Conservation (phyloP, 495 filamentous ascomycete genomes). For the Penicillium cosmopolitanum region DNA sequence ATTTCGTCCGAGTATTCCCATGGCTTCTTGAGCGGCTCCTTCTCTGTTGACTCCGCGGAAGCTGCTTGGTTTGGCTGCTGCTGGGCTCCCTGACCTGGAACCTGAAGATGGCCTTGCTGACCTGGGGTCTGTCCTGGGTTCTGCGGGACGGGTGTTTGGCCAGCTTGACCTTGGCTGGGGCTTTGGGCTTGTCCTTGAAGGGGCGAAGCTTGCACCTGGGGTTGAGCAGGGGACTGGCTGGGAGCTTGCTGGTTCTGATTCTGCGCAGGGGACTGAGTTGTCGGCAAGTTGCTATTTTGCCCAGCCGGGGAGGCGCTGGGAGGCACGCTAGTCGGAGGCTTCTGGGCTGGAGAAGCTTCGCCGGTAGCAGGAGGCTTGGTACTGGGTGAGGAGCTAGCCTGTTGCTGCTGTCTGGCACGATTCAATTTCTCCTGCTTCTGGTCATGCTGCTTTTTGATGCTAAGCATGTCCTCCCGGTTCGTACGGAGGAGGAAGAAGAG, state of each 20-base stretch:
- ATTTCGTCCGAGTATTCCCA: slow-evolving; percentile 98
- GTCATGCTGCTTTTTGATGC: slow-evolving; percentile 87
- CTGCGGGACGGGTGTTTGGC: slow-evolving; percentile 31
- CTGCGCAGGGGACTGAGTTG: slow-evolving; percentile 35
- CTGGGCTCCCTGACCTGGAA: slow-evolving; percentile 41
- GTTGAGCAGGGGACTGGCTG: slow-evolving; percentile 33
- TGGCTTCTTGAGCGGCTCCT: slow-evolving; percentile 68
- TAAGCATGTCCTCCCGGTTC: slow-evolving; percentile 89
- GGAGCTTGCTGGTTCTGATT: slow-evolving; percentile 33
- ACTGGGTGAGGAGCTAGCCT: slow-evolving; percentile 49
- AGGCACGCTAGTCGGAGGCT: slow-evolving; percentile 39
- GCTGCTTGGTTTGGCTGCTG: slow-evolving; percentile 35
- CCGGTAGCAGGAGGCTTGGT: slow-evolving; percentile 58
- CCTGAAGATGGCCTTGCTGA: slow-evolving; percentile 42
- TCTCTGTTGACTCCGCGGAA: slow-evolving; percentile 32
- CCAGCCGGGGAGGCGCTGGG: slow-evolving; percentile 34
- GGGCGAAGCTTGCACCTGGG: slow-evolving; percentile 31
- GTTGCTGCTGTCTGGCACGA: slow-evolving; percentile 43
- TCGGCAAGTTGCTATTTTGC: slow-evolving; percentile 39
- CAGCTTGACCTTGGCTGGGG: slow-evolving; percentile 35
- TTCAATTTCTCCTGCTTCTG: slow-evolving; percentile 69
- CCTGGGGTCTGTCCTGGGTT: slow-evolving; percentile 32
- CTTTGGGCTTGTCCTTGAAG: slow-evolving; percentile 28
- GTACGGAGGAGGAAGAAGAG: slow-evolving; percentile 94
- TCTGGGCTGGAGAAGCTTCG: slow-evolving; percentile 46